A percentile compares a stretch with the other conserved stretches of the same genome.
These are phyloP conservation scores for Gaeumannomyces sp. DNA, from an alignment of 2,329 filamentous ascomycete genomes.

Conservation along the genomic window DNA sequence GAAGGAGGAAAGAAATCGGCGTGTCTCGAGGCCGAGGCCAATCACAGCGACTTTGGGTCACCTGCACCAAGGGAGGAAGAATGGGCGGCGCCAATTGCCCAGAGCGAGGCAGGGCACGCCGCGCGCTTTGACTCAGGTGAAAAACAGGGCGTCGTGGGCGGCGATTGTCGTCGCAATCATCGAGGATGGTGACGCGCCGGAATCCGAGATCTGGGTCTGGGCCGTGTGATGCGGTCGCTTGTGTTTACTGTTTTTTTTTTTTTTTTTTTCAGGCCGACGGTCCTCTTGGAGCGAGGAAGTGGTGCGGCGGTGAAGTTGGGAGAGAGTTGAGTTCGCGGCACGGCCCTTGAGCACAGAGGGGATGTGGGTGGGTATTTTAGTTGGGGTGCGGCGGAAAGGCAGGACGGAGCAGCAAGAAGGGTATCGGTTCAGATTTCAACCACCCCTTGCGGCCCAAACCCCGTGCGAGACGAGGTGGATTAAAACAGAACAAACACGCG, in stretches of 20 bases:
- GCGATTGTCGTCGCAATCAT: conserved; percentile 1
- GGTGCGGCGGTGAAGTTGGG: conserved; percentile 6
- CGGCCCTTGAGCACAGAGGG: background rate
- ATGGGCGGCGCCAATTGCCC: background rate
- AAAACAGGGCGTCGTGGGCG: background rate
- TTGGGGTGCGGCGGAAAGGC: background rate
- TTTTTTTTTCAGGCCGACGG: background rate
- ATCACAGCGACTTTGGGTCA: background rate
- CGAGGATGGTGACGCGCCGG: background rate
- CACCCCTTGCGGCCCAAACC: background rate
- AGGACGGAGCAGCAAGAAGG: background rate
- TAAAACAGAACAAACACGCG: conserved; percentile 1
- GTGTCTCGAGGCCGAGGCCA: background rate
- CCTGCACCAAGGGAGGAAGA: background rate
- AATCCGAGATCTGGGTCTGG: background rate
- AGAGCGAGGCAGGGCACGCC: background rate
- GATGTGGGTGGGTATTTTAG: conserved; percentile 4
- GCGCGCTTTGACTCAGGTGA: background rate
- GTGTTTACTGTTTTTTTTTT: background rate
- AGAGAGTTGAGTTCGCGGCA: conserved; percentile 5
- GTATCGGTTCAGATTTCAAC: background rate
- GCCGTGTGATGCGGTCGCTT: background rate
- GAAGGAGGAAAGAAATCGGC: background rate
- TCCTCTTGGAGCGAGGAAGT: background rate
- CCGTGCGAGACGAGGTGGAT: background rate